Evolutionary conservation across 2,329 filamentous ascomycete genomes (phyloP), one percentile per base, ranked within the genome.

Genomic region (Rutstroemia sydowiana): DNA sequence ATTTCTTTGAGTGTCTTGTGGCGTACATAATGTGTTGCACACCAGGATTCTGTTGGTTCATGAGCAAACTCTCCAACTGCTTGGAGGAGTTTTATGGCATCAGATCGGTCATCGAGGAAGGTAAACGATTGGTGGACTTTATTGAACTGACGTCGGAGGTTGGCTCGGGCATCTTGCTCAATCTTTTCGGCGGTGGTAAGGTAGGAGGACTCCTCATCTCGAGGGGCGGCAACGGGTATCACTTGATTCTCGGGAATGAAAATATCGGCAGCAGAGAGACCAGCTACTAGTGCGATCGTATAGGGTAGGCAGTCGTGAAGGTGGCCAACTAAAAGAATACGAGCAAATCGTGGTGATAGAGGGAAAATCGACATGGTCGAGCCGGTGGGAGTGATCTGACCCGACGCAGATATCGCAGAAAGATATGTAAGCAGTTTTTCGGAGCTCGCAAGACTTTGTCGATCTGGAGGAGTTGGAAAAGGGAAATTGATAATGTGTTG

Each of bases 401-500:
- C 88, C 9, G 78, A 75, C 0, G 77, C 61, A 10, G 82, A 81
- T 30, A 97, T 75, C 1, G 92, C 93, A 0, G 88, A 88, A 3
- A 98, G 77, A 65, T 95, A 95, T 43, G 80, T 84, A 8, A 98
- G 75, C 7, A 96, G 75, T 63, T 85, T 89, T 70, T 98, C 93
- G 0, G 93, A 90, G 64, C 86, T 88, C 45, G 81, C 79, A 18
- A 98, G 75, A 57, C 83, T 88, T 48, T 82, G 75, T 13, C 83
- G 78, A 61, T 90, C 85, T 1, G 93, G 93, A 0, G 90, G 84
- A 13, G 92, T 97, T 3, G 93, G 93, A 66, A 97, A 98, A 0
- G 95, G 93, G 66, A 98, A 98, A 68, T 93, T 95, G 66, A 88
- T 79, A 7, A 98, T 86, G 52, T 91, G 84, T 55, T 92, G 87